Evolutionary conservation across 2,329 filamentous ascomycete genomes (phyloP).

Genomic region (Rhinocladiella similis): DNA sequence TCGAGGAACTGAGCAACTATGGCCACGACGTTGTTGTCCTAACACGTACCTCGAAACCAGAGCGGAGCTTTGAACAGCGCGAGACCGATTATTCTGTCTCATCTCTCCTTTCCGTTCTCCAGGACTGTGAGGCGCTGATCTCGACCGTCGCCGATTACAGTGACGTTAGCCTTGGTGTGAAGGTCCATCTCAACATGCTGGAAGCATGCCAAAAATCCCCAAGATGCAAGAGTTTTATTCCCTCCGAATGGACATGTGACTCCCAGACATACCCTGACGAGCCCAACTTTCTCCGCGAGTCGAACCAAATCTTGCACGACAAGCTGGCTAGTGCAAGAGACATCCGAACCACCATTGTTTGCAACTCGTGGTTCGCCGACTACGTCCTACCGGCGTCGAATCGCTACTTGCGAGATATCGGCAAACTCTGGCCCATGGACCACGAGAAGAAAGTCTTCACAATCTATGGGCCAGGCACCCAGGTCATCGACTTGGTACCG

Average conservation of each 20-base stretch:
- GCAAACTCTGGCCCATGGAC: slow-evolving; percentile 1
- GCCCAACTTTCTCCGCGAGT: slow-evolving; percentile 4
- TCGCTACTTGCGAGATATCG: slow-evolving; percentile 2
- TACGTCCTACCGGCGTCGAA: slow-evolving; percentile 9
- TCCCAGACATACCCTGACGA: slow-evolving; percentile 10
- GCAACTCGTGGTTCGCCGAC: slow-evolving; percentile 15
- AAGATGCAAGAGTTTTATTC: no score
- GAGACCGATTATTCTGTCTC: slow-evolving; percentile 10
- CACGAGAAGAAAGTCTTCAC: slow-evolving; percentile 10
- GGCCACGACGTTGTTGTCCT: slow-evolving; percentile 14
- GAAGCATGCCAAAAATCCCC: no score
- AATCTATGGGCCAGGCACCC: slow-evolving; percentile 14
- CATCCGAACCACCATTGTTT: slow-evolving; percentile 7
- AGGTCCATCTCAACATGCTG: no score
- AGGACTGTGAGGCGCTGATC: slow-evolving; percentile 7
- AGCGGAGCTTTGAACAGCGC: background rate
- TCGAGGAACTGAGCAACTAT: slow-evolving; percentile 4
- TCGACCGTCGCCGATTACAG: slow-evolving; percentile 13
- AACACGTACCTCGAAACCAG: slow-evolving; percentile 5
- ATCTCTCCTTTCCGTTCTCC: slow-evolving; percentile 6
- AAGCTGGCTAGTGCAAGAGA: background rate
- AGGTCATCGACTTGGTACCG: background rate
- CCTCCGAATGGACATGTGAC: slow-evolving; percentile 6
- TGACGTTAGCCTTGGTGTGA: background rate
- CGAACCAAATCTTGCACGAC: background rate